A percentile compares a stretch with the other conserved stretches of the same genome.
phyloP scores from a whole-genome alignment of 1,284 basidiomycete species.

The Moesziomyces sp. region DNA sequence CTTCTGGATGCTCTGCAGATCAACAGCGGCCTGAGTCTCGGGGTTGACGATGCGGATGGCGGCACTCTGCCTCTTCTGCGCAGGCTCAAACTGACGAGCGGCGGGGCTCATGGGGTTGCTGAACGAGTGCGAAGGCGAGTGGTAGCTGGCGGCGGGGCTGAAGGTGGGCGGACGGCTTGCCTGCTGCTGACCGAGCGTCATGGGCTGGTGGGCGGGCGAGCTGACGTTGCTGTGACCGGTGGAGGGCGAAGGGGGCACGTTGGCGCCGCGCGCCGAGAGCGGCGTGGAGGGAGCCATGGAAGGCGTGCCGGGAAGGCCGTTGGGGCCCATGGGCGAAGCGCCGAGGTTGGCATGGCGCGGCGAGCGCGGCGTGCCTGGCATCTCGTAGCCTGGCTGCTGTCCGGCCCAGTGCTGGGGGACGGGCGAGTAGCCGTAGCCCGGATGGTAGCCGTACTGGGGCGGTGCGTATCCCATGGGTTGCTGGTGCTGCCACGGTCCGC shows the following conservation, averaged over 20 bases:
- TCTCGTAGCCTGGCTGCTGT: conserved; percentile 54
- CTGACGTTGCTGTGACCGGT: conserved; percentile 45
- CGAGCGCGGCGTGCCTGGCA: conserved; percentile 57
- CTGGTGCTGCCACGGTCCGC: conserved; percentile 51
- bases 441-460: conserved; percentile 55
- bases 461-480: conserved; percentile 49
- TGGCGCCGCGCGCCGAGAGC: conserved; percentile 31
- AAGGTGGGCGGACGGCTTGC: conserved; percentile 42
- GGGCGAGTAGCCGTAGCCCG: conserved; percentile 56
- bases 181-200: conserved; percentile 42
- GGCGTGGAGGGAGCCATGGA: conserved; percentile 51
- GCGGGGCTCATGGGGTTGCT: conserved; percentile 65
- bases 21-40: conserved; percentile 64
- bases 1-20: conserved; percentile 54
- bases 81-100: conserved; percentile 65
- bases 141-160: conserved; percentile 41
- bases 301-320: conserved; percentile 53
- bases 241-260: conserved; percentile 50
- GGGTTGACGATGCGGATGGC: conserved; percentile 67
- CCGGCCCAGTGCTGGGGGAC: conserved; percentile 46
- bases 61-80: conserved; percentile 61
- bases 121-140: conserved; percentile 61
- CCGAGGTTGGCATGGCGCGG: conserved; percentile 57
- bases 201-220: conserved; percentile 49
- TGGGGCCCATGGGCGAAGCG: conserved; percentile 59